These are phyloP conservation scores for Hemerocallis citrina DNA, from an alignment of 106 monocot species.

Conservation along the genomic window DNA sequence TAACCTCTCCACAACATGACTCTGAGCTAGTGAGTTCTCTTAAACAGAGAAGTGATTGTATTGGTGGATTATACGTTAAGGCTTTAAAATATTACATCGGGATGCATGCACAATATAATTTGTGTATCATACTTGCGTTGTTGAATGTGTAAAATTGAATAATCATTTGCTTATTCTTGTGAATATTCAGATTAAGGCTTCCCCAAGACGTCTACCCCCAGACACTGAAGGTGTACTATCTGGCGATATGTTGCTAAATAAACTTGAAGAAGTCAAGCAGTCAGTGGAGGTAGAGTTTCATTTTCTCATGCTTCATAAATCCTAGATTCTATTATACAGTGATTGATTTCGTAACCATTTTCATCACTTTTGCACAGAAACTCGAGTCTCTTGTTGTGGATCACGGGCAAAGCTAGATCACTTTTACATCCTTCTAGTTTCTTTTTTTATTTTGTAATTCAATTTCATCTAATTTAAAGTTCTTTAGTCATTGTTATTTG, in stretches of 20 bases:
- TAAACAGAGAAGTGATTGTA: too few species aligned
- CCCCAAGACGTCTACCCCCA: slow-evolving; percentile 9
- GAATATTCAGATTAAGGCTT: slow-evolving; percentile 15
- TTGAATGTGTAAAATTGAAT: background rate
- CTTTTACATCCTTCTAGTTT: background rate
- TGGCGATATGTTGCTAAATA: slow-evolving; percentile 28
- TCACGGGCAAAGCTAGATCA: background rate
- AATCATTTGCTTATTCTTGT: background rate
- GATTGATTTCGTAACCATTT: background rate
- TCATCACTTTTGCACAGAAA: slow-evolving; percentile 4
- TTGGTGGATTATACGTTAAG: too few species aligned
- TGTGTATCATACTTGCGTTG: background rate
- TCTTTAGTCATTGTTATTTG: background rate
- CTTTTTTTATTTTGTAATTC: background rate
- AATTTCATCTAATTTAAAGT: background rate
- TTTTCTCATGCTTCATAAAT: background rate
- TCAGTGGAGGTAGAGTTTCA: slow-evolving; percentile 33
- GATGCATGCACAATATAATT: too few species aligned
- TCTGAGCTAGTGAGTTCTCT: too few species aligned
- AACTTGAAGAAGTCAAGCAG: slow-evolving; percentile 38
- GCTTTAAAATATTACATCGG: too few species aligned
- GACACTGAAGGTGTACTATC: slow-evolving; percentile 10
- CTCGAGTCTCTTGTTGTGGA: slow-evolving; percentile 16
- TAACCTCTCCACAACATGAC: too few species aligned
- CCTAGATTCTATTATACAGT: background rate